phyloP scores from a whole-genome alignment of 345 rosid genomes.

The Ceriops zippeliana region DNA sequence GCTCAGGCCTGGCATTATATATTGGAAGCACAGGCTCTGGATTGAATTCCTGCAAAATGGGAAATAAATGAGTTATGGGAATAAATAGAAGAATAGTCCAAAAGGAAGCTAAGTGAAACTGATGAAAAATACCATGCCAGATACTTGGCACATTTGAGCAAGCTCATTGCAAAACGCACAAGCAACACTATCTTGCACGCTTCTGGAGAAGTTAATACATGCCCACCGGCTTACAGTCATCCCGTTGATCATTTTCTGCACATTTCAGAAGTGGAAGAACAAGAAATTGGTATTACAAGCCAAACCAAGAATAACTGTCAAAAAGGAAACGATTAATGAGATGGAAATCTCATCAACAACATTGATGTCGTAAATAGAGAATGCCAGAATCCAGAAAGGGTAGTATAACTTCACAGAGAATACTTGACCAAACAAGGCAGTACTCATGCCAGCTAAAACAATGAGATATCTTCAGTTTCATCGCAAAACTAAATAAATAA shows the following conservation, averaged over 20 bases:
- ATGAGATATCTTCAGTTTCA: too few species aligned
- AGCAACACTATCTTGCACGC: slow-evolving; percentile 91
- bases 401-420: background rate
- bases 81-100: background rate
- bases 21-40: slow-evolving; percentile 90
- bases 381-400: too few species aligned
- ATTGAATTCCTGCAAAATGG: slow-evolving; percentile 64
- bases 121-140: slow-evolving; percentile 77
- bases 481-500: too few species aligned
- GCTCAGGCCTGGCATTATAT: slow-evolving; percentile 88
- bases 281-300: slow-evolving; percentile 14
- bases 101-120: background rate
- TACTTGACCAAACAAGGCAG: background rate
- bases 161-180: slow-evolving; percentile 91
- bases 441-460: background rate
- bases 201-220: slow-evolving; percentile 91
- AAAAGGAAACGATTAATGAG: background rate
- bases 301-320: background rate
- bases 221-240: slow-evolving; percentile 96
- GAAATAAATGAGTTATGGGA: background rate
- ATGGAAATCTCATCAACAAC: background rate
- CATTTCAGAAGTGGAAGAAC: slow-evolving; percentile 5
- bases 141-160: slow-evolving; percentile 95
- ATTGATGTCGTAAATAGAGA: background rate
- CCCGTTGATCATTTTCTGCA: slow-evolving; percentile 96